A percentile compares a stretch with the other conserved stretches of the same genome.
These are phyloP conservation scores for Trypethelium eluteriae DNA, from an alignment of 495 filamentous ascomycete species.

Conservation along the genomic window DNA sequence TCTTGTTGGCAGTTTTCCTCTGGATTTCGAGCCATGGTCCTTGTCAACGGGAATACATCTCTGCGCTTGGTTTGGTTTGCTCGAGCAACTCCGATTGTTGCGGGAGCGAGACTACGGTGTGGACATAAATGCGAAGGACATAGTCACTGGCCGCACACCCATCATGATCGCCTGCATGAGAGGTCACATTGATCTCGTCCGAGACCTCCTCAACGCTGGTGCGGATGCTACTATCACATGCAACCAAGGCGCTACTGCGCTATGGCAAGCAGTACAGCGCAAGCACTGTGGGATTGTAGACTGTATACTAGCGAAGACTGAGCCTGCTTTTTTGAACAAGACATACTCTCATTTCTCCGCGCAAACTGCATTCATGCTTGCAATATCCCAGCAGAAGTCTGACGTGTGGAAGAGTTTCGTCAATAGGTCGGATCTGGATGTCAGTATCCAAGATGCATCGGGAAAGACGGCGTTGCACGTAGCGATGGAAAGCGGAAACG, in stretches of 20 bases:
- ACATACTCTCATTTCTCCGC: not conserved
- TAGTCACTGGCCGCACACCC: not conserved
- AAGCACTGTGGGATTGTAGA: not conserved
- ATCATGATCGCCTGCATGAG: constrained; percentile 8
- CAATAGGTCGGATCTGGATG: not conserved
- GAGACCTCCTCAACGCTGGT: not conserved
- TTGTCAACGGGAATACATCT: not conserved
- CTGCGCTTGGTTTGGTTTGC: constrained; percentile 15
- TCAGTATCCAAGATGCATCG: not conserved
- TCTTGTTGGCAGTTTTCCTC: not conserved
- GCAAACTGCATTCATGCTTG: not conserved
- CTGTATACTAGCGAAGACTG: not conserved
- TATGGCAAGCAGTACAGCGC: not conserved
- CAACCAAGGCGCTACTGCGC: not conserved
- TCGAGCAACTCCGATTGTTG: not conserved
- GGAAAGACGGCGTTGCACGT: constrained; percentile 3
- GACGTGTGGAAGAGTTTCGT: not conserved
- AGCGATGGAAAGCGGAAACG: not conserved
- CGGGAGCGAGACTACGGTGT: not conserved
- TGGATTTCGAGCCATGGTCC: not conserved
- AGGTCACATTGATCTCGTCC: constrained; percentile 9
- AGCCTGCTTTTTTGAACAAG: not conserved
- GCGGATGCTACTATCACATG: not conserved
- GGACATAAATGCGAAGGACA: constrained; percentile 8
- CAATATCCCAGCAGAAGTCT: not conserved